These are phyloP conservation scores for Eutrema japonicum DNA, from an alignment of 345 rosid genomes.

Conservation along the genomic window DNA sequence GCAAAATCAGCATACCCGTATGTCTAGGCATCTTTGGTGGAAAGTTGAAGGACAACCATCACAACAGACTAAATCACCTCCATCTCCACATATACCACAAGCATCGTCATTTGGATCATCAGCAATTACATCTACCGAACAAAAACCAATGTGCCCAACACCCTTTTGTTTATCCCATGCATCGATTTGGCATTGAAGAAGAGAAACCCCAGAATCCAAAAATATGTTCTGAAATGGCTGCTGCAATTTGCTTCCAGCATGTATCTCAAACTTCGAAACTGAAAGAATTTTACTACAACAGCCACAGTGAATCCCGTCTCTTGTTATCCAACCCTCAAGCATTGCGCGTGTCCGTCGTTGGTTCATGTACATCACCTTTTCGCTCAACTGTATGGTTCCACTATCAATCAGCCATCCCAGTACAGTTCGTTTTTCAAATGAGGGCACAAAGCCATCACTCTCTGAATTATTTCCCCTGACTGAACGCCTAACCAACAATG, in stretches of 20 bases:
- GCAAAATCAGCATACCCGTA: conserved; percentile 52
- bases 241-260: conserved; percentile 78
- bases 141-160: conserved; percentile 54
- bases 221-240: conserved; percentile 73
- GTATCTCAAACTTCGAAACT: conserved; percentile 74
- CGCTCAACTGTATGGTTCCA: conserved; percentile 61
- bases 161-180: conserved; percentile 71
- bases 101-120: conserved; percentile 94
- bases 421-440: conserved; percentile 64
- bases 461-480: conserved; percentile 51
- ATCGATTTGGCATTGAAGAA: conserved; percentile 78
- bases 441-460: conserved; percentile 63
- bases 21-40: conserved; percentile 78
- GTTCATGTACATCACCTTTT: conserved; percentile 75
- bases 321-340: conserved; percentile 74
- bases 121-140: conserved; percentile 58
- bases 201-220: conserved; percentile 73
- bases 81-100: conserved; percentile 94
- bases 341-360: conserved; percentile 49
- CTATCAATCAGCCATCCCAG: conserved; percentile 80
- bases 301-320: conserved; percentile 86
- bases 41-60: conserved; percentile 91
- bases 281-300: conserved; percentile 77
- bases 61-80: conserved; percentile 88
- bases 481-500: conserved; percentile 66